Evolutionary conservation across 192 early-diverging fungal species (phyloP), one percentile per base, ranked within the genome.

Genomic region (Entomortierella lignicola): DNA sequence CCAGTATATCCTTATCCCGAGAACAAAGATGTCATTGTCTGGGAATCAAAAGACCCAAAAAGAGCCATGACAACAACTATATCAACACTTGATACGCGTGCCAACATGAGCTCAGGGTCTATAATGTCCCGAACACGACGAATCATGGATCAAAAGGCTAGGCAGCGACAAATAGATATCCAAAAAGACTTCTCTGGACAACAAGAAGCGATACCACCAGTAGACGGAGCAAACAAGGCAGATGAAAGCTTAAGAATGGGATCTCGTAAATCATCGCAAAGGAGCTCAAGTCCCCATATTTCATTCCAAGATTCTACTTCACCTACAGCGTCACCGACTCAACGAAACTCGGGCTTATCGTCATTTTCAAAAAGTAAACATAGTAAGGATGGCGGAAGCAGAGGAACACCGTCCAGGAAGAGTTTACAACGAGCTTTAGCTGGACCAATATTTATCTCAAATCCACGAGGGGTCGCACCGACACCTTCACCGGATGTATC

Each of bases 401-500:
- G 48, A 17, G 17, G 39, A 21, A 53, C 58, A 17, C 59, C 51
- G 4, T 61, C 64, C 26, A 57, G 52, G 25, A 54, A 47, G 44
- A 12, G 17, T 20, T 20, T 47, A 47, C 44, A 47, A 20, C n/a
- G 52, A 54, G 25, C 27, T 4, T 54, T 29, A 26, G 8, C 52
- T 25, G 52, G 66, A 8, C 30, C 63, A 8, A 69, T 63, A 23
- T 77, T 77, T 43, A 66, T 64, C n/a, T 61, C 75, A 47, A 70
- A 66, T 20, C 75, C 75, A 27, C 61, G 75, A 13, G 75, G 75
- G 4, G 60, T 70, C n/a, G 75, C 62, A 15, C 68, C 68, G 0
- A 70, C 75, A 20, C 67, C 67, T 0, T 70, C 75, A 6, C 75
- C 75, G 1, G 75, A 79, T 48, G 61, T 32, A 18, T 79, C 75